These are phyloP conservation scores for Akebia trifoliata DNA, from an alignment of 164 flowering plant genomes.

Conservation along the genomic window DNA sequence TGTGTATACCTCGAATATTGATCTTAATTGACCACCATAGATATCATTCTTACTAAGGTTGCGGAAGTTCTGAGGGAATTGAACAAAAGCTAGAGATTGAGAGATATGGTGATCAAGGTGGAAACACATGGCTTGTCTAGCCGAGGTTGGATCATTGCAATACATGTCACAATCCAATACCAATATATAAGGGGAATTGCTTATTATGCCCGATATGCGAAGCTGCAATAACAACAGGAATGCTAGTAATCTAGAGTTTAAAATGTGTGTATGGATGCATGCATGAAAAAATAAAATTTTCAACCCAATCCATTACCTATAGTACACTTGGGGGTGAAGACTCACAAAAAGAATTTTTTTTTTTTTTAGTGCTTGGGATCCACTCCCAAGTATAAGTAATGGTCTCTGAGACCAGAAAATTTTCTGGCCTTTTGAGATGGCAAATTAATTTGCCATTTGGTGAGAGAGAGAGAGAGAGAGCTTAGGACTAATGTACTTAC, in stretches of 20 bases:
- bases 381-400: no score
- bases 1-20: slow-evolving; percentile 14
- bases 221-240: slow-evolving; percentile 23
- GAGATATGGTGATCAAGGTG: slow-evolving; percentile 28
- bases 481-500: slow-evolving; percentile 1
- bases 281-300: no score
- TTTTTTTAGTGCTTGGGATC: no score
- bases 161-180: slow-evolving; percentile 38
- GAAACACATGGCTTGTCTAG: slow-evolving; percentile 38
- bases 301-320: no score
- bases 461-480: slow-evolving; percentile 2
- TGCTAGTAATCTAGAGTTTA: no score
- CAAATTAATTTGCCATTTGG: no score
- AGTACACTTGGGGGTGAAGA: no score
- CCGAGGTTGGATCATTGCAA: slow-evolving; percentile 32
- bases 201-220: slow-evolving; percentile 27
- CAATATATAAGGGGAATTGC: slow-evolving; percentile 30
- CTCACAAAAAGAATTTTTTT: no score
- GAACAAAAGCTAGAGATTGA: slow-evolving; percentile 23
- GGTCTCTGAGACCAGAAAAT: no score
- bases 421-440: no score
- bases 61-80: slow-evolving; percentile 33
- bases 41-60: slow-evolving; percentile 28
- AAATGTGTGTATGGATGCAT: no score
- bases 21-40: slow-evolving; percentile 17